phyloP scores from a whole-genome alignment of 1,284 basidiomycete genomes.

The Leccinum cinnamomeum region DNA sequence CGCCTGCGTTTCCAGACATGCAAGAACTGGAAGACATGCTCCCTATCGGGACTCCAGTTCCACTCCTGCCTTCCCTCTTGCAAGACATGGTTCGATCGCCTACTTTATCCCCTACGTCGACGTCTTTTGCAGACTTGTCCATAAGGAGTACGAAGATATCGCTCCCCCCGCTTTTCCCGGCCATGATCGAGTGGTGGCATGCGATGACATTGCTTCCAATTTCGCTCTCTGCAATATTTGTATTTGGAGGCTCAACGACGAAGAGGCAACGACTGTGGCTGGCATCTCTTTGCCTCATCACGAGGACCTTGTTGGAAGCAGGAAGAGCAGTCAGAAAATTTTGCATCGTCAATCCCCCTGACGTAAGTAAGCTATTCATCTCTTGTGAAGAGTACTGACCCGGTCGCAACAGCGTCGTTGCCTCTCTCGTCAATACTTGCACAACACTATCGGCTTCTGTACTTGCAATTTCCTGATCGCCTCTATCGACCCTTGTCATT shows the following conservation, averaged over 20 bases:
- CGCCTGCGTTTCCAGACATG: conserved; percentile 29
- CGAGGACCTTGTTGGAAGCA: conserved; percentile 33
- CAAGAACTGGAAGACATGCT: conserved; percentile 22
- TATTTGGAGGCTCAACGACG: conserved; percentile 60
- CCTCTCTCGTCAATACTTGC: conserved; percentile 1
- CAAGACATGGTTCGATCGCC: conserved; percentile 70
- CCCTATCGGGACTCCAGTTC: conserved; percentile 34
- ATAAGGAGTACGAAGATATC: conserved; percentile 49
- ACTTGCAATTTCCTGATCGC: no score
- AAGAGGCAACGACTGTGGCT: conserved; percentile 57
- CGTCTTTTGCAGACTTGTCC: conserved; percentile 63
- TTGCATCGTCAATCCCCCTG: conserved; percentile 33
- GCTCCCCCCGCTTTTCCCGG: conserved; percentile 17
- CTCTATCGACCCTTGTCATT: no score
- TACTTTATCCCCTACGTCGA: conserved; percentile 58
- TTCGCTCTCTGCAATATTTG: conserved; percentile 49
- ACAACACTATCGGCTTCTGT: not conserved
- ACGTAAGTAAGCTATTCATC: conserved; percentile 12
- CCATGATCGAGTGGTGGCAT: conserved; percentile 27
- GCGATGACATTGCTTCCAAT: conserved; percentile 35
- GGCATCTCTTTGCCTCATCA: conserved; percentile 41
- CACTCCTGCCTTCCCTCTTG: conserved; percentile 68
- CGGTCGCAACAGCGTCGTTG: not conserved
- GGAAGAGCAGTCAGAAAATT: conserved; percentile 37
- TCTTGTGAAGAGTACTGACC: not conserved